phyloP scores from a whole-genome alignment of 768 basidiomycete genomes.

The Trametes cubensis region DNA sequence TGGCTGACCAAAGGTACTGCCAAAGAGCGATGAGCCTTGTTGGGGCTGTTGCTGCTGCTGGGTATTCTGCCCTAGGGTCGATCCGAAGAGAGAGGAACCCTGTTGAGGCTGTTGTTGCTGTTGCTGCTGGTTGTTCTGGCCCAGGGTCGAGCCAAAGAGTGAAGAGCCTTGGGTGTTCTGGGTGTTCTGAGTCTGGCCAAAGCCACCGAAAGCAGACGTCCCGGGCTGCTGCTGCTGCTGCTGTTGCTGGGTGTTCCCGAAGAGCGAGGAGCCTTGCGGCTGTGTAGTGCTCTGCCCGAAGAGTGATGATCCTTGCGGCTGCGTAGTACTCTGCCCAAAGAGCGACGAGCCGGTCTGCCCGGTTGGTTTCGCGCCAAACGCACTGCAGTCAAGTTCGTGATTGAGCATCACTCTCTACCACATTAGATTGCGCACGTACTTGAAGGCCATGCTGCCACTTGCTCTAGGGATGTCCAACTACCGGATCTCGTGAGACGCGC shows the following conservation, averaged over 20 bases:
- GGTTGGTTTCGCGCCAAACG: slow-evolving; percentile 20
- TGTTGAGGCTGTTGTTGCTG: slow-evolving; percentile 29
- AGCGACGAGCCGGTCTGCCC: slow-evolving; percentile 18
- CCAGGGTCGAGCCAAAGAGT: slow-evolving; percentile 21
- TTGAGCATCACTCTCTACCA: background rate
- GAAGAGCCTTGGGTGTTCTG: slow-evolving; percentile 14
- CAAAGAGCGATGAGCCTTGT: slow-evolving; percentile 28
- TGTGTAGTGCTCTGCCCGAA: slow-evolving; percentile 25
- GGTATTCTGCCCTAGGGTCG: slow-evolving; percentile 19
- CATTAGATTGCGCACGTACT: background rate
- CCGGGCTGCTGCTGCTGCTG: slow-evolving; percentile 20
- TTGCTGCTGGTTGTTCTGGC: slow-evolving; percentile 26
- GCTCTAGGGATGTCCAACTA: no score
- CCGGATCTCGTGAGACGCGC: background rate
- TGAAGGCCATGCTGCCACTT: slow-evolving; percentile 5
- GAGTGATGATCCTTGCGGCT: slow-evolving; percentile 18
- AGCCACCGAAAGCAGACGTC: slow-evolving; percentile 17
- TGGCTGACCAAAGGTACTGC: slow-evolving; percentile 30
- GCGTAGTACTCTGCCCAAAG: slow-evolving; percentile 23
- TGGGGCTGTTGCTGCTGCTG: slow-evolving; percentile 28
- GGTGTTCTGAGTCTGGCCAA: slow-evolving; percentile 14
- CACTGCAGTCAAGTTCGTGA: background rate
- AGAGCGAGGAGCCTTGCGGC: slow-evolving; percentile 18
- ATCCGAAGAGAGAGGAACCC: slow-evolving; percentile 26
- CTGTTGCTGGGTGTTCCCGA: slow-evolving; percentile 21